These are phyloP conservation scores for Lupinus albus DNA, from an alignment of 306 rosid genomes.

Conservation along the genomic window DNA sequence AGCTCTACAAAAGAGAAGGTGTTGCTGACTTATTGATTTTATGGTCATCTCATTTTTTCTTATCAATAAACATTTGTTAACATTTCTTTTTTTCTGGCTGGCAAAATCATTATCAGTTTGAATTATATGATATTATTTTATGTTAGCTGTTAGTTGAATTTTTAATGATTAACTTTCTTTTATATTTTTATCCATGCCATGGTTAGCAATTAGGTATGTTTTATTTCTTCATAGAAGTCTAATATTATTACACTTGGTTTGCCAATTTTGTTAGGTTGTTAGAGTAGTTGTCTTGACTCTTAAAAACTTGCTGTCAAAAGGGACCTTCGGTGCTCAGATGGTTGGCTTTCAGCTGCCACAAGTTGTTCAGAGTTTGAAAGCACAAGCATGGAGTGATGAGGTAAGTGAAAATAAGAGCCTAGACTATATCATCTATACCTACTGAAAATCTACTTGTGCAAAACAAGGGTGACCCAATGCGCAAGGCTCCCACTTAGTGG, in stretches of 20 bases:
- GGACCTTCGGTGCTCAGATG: slow-evolving; percentile 94
- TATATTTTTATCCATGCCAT: slow-evolving; percentile 24
- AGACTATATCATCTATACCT: slow-evolving; percentile 28
- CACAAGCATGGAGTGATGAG: slow-evolving; percentile 99
- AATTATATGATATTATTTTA: slow-evolving; percentile 8
- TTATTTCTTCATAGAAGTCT: slow-evolving; percentile 29
- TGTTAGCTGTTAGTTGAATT: slow-evolving; percentile 24
- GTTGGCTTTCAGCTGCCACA: slow-evolving; percentile 95
- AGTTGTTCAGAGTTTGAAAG: slow-evolving; percentile 90
- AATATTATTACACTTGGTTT: slow-evolving; percentile 41
- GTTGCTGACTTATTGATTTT: slow-evolving; percentile 34
- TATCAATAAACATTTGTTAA: neutral
- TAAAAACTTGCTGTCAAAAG: slow-evolving; percentile 82
- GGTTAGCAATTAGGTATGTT: slow-evolving; percentile 29
- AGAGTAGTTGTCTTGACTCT: slow-evolving; percentile 91
- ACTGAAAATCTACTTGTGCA: slow-evolving; percentile 32
- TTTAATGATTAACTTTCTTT: slow-evolving; percentile 10
- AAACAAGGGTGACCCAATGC: no score
- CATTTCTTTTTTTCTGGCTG: neutral
- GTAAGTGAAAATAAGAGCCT: slow-evolving; percentile 50
- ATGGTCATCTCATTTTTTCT: slow-evolving; percentile 31
- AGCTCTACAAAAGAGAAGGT: slow-evolving; percentile 99
- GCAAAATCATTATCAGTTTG: slow-evolving; percentile 14
- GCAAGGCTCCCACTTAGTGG: no score
- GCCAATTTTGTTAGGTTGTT: slow-evolving; percentile 74